phyloP scores from a whole-genome alignment of 1,139 yeast species.

The Protomyces arabidopsidicola region DNA sequence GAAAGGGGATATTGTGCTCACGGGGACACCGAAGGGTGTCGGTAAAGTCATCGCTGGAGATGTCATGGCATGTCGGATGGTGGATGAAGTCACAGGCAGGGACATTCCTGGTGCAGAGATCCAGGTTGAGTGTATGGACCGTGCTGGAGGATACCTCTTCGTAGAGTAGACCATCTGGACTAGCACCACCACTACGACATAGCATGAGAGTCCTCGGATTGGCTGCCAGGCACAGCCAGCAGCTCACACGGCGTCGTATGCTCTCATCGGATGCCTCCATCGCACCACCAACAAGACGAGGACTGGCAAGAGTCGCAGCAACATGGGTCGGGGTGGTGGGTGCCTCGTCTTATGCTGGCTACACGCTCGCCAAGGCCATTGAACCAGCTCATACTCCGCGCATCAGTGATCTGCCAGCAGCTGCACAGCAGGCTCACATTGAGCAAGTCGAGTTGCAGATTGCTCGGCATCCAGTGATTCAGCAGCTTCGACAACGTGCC shows the following conservation, averaged over 20 bases:
- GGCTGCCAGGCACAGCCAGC: no score
- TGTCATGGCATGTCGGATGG: conserved; percentile 57
- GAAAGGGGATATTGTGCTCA: conserved; percentile 51
- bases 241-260: no score
- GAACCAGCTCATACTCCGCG: neutral
- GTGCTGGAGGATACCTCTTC: conserved; percentile 67
- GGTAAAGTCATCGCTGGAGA: conserved; percentile 80
- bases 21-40: conserved; percentile 98
- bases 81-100: conserved; percentile 47
- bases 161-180: no score
- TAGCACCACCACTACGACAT: no score
- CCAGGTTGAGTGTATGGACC: conserved; percentile 56
- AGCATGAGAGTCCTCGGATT: no score
- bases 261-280: no score
- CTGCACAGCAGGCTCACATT: neutral
- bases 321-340: neutral
- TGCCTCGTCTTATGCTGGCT: neutral
- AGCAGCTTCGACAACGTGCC: conserved; percentile 30
- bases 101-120: conserved; percentile 50
- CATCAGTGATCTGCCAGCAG: neutral
- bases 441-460: conserved; percentile 13
- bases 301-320: neutral
- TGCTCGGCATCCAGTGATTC: conserved; percentile 26
- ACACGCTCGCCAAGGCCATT: neutral
- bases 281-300: no score